Base-by-base conservation (phyloP, 2,329 filamentous ascomycete genomes). In the Pseudogymnoascus sp. region DNA sequence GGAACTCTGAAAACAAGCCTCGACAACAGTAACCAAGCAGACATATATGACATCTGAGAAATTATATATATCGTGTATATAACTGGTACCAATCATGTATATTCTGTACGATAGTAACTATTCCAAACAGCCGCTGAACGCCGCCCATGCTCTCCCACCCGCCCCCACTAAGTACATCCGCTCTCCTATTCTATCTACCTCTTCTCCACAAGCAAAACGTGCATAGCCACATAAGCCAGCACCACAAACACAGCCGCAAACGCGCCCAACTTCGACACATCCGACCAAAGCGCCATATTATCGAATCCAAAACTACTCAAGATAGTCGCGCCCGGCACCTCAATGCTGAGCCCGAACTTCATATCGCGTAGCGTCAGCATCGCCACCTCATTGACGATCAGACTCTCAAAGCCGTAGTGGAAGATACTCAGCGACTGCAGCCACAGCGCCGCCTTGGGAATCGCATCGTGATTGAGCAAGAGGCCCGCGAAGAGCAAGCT, bases 361-460 rank as follows among this genome's bases (percentile, higher is more conserved):
- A 95, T 88, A 74, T 99, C 95, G 44, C 96, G 85, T 26, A 99
- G 83, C 0, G 90, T 93, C 47, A 99, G 80, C 71, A 91, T 91
- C 26, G 91, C 87, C 57, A 97, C 96, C 78, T 99, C 95, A 73
- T 97, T 99, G 70, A 99, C 95, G 67, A 97, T 96, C 13, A 99
- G 83, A 1, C 91, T 90, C 79, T 99, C 95, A 70, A 97, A 97
- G 4, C 89, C 93, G 73, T 96, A 99, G 74, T 99, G 95, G 83
- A 99, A 99, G 67, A 99, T 99, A 1, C 93, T 97, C 8, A 99
- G 79, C 77, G 84, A 86, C 79, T 99, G 95, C 61, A 99, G 78
- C 95, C 95, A 99, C 66, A 92, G 77, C 1, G 93, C 90, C 1
- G 90, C 85, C 60, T 84, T 81, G 1, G 95, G 95, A 62, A 97